These are phyloP conservation scores for Trichoderma atrobrunneum DNA, from an alignment of 2,329 filamentous ascomycete species.

Conservation along the genomic window DNA sequence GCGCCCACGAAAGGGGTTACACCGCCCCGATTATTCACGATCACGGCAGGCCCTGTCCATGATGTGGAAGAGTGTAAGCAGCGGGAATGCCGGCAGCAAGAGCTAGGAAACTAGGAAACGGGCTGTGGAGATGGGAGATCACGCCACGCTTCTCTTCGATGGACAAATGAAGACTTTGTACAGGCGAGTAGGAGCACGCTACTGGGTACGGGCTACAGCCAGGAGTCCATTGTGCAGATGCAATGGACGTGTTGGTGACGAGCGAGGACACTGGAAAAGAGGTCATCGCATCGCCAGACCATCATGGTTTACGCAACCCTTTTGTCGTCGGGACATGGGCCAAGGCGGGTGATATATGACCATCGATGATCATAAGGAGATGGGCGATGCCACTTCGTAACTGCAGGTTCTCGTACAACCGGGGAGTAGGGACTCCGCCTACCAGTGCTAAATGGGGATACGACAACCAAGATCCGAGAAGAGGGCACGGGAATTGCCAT, in stretches of 20 bases:
- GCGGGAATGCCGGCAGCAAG: conserved; percentile 16
- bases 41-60: neutral
- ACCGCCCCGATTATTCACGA: conserved; percentile 17
- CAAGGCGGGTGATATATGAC: conserved; percentile 11
- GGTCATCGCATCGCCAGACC: neutral
- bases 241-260: neutral
- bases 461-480: neutral
- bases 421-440: neutral
- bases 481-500: neutral
- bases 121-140: conserved; percentile 17
- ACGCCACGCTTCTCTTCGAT: conserved; percentile 11
- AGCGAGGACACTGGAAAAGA: neutral
- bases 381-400: conserved; percentile 13
- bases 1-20: conserved; percentile 10
- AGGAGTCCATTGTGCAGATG: neutral
- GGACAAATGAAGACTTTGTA: neutral
- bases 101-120: neutral
- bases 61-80: neutral
- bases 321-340: neutral
- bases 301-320: neutral
- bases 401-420: conserved; percentile 4
- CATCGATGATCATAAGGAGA: neutral
- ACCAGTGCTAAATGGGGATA: conserved; percentile 9
- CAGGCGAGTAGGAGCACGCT: neutral
- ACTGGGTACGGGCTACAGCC: neutral